Evolutionary conservation across 345 rosid genomes (phyloP).

Genomic region (Eucalyptus globulus): DNA sequence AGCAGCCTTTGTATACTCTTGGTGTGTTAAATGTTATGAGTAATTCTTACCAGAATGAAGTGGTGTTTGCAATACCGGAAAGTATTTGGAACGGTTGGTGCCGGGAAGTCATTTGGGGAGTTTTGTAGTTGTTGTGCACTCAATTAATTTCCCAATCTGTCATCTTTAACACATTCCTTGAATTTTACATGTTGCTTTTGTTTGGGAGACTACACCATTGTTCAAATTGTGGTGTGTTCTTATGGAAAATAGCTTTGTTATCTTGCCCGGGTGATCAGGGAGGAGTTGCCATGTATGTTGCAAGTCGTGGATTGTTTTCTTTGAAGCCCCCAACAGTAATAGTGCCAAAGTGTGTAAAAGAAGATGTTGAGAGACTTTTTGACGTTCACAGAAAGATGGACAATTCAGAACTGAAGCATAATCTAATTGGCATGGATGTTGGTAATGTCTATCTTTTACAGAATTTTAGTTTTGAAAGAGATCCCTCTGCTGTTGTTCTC

Average conservation of each 20-base stretch:
- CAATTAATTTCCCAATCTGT: background rate
- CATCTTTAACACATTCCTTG: background rate
- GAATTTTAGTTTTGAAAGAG: background rate
- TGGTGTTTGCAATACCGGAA: background rate
- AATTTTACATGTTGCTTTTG: background rate
- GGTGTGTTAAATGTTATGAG: background rate
- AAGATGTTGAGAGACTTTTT: conserved; percentile 64
- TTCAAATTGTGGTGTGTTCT: background rate
- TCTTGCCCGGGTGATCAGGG: conserved; percentile 27
- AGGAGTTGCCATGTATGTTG: conserved; percentile 94
- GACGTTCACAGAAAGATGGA: conserved; percentile 74
- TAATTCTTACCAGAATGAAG: background rate
- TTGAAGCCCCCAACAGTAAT: conserved; percentile 88
- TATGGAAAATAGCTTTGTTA: background rate
- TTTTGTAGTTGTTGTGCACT: background rate
- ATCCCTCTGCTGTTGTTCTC: background rate
- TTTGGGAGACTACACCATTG: background rate
- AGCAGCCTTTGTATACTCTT: background rate
- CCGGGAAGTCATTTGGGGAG: background rate
- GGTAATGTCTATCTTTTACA: conserved; percentile 29
- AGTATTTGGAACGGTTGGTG: background rate
- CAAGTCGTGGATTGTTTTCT: conserved; percentile 67
- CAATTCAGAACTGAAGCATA: conserved; percentile 65
- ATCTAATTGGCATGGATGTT: conserved; percentile 68
- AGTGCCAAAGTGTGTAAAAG: conserved; percentile 56